Conservation (phyloP, 164 flowering plant genomes). For the Magnolia kwangsiensis region DNA sequence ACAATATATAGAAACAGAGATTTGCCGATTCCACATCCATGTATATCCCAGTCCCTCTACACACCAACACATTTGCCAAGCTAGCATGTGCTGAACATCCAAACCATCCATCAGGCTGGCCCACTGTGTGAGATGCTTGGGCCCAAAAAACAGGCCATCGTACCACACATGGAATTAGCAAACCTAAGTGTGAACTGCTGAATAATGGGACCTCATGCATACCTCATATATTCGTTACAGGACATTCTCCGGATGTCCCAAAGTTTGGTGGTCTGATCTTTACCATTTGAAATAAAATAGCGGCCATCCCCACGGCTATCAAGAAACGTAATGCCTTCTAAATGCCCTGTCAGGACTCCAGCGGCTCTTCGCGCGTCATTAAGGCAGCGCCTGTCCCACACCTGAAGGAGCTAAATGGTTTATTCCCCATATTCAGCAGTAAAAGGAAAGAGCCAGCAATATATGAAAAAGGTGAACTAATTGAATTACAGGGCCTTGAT, state of each 20-base stretch:
- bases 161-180: background rate
- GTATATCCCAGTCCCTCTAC: background rate
- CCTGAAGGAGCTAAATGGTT: conserved; percentile 36
- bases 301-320: conserved; percentile 94
- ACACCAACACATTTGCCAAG: background rate
- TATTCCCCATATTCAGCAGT: background rate
- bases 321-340: conserved; percentile 84
- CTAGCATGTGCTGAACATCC: background rate
- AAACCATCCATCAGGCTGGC: background rate
- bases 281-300: conserved; percentile 83
- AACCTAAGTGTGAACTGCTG: background rate
- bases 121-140: background rate
- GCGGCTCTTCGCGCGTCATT: conserved; percentile 49
- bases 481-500: too few species aligned
- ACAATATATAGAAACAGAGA: too few species aligned
- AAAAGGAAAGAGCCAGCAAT: background rate
- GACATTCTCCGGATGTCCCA: conserved; percentile 95
- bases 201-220: conserved; percentile 14
- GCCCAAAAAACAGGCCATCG: background rate
- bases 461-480: background rate
- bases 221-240: conserved; percentile 45
- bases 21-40: too few species aligned
- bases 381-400: conserved; percentile 94
- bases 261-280: conserved; percentile 86
- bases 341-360: conserved; percentile 75